These are phyloP conservation scores for Fomitopsis palustris DNA, from an alignment of 1,284 basidiomycete species.

Conservation along the genomic window DNA sequence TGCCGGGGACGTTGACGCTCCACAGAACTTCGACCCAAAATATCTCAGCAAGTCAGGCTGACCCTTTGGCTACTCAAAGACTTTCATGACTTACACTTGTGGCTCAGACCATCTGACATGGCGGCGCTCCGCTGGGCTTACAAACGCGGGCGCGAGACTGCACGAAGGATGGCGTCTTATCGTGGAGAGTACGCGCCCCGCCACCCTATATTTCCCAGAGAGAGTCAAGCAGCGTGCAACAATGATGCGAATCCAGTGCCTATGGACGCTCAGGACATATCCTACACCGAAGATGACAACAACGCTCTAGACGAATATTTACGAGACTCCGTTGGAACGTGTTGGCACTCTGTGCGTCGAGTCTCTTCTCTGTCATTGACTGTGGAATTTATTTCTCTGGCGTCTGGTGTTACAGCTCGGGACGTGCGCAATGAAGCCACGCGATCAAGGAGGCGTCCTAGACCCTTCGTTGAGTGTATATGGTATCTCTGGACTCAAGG, in stretches of 20 bases:
- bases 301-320: constrained; percentile 62
- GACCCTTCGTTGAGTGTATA: constrained; percentile 68
- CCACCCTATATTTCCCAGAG: constrained; percentile 29
- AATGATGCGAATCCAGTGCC: constrained; percentile 11
- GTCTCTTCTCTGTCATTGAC: not conserved
- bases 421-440: constrained; percentile 66
- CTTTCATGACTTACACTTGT: not conserved
- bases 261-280: constrained; percentile 36
- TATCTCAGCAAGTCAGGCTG: constrained; percentile 18
- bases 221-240: constrained; percentile 11
- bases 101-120: constrained; percentile 22
- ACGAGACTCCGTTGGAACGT: constrained; percentile 22
- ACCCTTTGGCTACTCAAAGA: too few species aligned
- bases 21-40: constrained; percentile 33
- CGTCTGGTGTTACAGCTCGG: constrained; percentile 13
- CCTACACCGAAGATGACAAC: constrained; percentile 60
- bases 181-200: constrained; percentile 28
- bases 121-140: constrained; percentile 40
- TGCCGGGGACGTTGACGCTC: constrained; percentile 31
- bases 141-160: constrained; percentile 33
- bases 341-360: constrained; percentile 26
- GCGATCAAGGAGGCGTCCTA: constrained; percentile 71
- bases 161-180: constrained; percentile 32
- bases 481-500: constrained; percentile 65
- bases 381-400: too few species aligned